Base-by-base conservation (phyloP, 768 basidiomycete species). In the Mycena capillaripes region DNA sequence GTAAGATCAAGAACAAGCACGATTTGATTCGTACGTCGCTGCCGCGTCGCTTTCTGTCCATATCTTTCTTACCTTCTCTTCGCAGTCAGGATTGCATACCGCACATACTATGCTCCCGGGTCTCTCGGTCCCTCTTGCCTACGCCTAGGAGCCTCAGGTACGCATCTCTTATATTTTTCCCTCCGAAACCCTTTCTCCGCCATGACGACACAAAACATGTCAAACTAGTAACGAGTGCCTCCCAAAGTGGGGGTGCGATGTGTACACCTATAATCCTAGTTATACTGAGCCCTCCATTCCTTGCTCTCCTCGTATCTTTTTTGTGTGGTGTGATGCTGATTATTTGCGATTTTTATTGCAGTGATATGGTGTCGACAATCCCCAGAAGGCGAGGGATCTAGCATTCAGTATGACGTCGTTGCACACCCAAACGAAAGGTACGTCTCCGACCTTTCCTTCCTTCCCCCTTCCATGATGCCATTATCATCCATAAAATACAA, bases 221-320 rank as follows among this genome's bases (percentile, higher is more conserved):
- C 63, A 55, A 61, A 46, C 53, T 65, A 55, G 52, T 30, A 65
- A 65, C 40, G 63, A 65, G 63, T n/a, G 14, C 52, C 63, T 29
- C 30, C n/a, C 27, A 53, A 21, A 23, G n/a, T 21, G 34, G 52
- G n/a, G 63, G 52, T 21, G 52, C 63, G 63, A 65, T 65, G 63
- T 27, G 63, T 65, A 55, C 53, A 55, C 23, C 21, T 65, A 65
- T 65, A 65, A 78, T 78, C 79, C 78, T 78, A 78, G 79, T 78
- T 79, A 79, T 79, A 76, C 79, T 79, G 79, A 80, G 46, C 69
- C 48, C 38, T 61, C 30, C 23, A 60, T 55, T 46, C n/a, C 29
- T 38, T 38, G 8, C 36, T 38, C 36, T 38, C 36, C 8, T 12
- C 36, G 6, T 36, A 6, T 6, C 36, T 38, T 14, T 38, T 38